Evolutionary conservation across 106 monocot species (phyloP).

Genomic region (Amphibolis antarctica): DNA sequence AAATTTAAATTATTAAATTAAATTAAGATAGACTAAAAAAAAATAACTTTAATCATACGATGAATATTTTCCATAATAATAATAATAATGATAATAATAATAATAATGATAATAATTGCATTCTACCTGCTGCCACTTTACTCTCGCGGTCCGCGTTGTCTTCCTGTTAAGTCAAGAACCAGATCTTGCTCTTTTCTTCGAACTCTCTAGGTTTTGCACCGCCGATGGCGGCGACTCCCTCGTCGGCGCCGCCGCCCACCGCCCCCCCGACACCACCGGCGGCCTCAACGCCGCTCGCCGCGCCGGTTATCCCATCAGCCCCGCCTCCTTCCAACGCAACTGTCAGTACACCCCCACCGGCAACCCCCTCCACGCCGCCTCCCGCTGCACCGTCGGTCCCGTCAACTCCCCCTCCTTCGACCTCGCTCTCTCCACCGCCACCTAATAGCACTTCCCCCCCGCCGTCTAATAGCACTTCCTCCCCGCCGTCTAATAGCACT

Average conservation of each 20-base stretch:
- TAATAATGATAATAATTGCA: no score
- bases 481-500: neutral
- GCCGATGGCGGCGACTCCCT: neutral
- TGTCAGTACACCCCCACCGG: conserved; percentile 5
- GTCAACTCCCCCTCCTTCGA: neutral
- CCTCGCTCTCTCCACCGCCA: neutral
- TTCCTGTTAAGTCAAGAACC: no score
- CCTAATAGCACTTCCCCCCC: conserved; percentile 2
- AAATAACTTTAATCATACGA: no score
- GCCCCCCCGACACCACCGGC: neutral
- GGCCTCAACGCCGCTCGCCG: neutral
- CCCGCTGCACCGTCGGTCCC: neutral
- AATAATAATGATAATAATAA: no score
- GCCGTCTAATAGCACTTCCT: conserved; percentile 1
- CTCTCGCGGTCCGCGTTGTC: no score
- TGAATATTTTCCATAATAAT: no score
- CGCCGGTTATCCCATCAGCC: neutral
- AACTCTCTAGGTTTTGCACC: neutral
- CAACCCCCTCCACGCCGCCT: conserved; percentile 1
- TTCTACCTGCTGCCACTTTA: no score
- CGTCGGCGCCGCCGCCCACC: conserved; percentile 2
- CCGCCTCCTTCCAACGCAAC: conserved; percentile 1
- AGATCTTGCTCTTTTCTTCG: neutral
- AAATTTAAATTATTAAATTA: no score
- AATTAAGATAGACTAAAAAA: no score